These are phyloP conservation scores for Cokeromyces recurvatus DNA, from an alignment of 371 early-diverging fungal species.

Conservation along the genomic window DNA sequence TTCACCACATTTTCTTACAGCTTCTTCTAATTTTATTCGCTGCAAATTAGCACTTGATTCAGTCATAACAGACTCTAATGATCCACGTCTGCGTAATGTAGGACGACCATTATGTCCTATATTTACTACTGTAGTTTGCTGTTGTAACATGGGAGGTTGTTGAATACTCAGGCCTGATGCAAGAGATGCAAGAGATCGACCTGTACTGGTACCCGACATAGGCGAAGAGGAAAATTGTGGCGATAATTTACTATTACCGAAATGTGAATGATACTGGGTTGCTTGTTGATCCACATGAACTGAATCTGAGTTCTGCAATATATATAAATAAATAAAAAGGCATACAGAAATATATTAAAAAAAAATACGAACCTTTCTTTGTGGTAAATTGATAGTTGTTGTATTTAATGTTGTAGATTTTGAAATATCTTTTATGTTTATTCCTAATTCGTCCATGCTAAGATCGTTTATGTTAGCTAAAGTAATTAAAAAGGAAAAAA, in stretches of 20 bases:
- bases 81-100: conserved; percentile 36
- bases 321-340: neutral
- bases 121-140: neutral
- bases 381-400: conserved; percentile 15
- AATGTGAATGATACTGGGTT: conserved; percentile 1
- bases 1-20: conserved; percentile 35
- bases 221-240: conserved; percentile 34
- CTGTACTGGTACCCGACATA: conserved; percentile 29
- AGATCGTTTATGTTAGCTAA: no score
- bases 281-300: neutral
- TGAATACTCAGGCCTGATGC: conserved; percentile 38
- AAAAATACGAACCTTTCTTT: no score
- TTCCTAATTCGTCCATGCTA: conserved; percentile 22
- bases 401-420: conserved; percentile 16
- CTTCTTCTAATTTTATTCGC: conserved; percentile 35
- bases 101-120: conserved; percentile 18
- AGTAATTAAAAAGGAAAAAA: no score
- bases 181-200: conserved; percentile 31
- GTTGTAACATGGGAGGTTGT: conserved; percentile 6
- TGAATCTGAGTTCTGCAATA: neutral
- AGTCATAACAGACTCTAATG: conserved; percentile 45
- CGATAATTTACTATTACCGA: conserved; percentile 6
- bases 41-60: conserved; percentile 37
- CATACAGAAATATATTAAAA: neutral
- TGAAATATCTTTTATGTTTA: conserved; percentile 12